These are phyloP conservation scores for Chenopodium album DNA, from an alignment of 148 eudicot species.

Conservation along the genomic window DNA sequence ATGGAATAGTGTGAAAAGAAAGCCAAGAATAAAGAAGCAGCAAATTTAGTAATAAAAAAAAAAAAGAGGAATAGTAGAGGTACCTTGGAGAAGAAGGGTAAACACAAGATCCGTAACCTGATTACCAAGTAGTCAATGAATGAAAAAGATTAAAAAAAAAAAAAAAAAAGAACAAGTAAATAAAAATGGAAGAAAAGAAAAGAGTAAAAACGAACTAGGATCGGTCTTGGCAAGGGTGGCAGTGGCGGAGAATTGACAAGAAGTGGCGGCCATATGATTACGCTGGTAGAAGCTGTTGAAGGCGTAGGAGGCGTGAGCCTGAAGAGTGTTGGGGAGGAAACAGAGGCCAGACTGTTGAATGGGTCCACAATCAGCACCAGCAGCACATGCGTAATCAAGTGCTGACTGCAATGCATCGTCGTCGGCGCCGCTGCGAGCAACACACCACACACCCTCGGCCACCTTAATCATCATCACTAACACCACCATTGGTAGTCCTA, in stretches of 20 bases:
- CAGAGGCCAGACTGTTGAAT: slow-evolving; percentile 52
- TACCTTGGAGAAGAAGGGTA: slow-evolving; percentile 75
- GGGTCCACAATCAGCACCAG: slow-evolving; percentile 45
- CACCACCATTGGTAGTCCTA: too few relatives aligned
- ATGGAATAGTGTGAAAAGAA: slow-evolving; percentile 1
- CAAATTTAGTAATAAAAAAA: not conserved
- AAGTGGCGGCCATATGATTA: slow-evolving; percentile 42
- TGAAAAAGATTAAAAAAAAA: too few relatives aligned
- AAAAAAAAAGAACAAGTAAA: not conserved
- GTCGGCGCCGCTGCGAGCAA: slow-evolving; percentile 24
- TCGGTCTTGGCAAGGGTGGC: slow-evolving; percentile 67
- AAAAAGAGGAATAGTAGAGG: not conserved
- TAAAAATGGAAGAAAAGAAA: not conserved
- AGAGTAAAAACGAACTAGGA: slow-evolving; percentile 42
- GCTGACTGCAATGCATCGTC: slow-evolving; percentile 16
- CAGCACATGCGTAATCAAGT: slow-evolving; percentile 29
- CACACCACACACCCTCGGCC: slow-evolving; percentile 36
- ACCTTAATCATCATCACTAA: not conserved
- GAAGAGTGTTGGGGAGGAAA: slow-evolving; percentile 60
- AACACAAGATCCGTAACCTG: slow-evolving; percentile 72
- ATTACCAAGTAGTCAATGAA: too few relatives aligned
- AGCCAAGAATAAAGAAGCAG: not conserved
- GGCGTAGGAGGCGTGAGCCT: slow-evolving; percentile 79
- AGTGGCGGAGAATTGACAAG: slow-evolving; percentile 58
- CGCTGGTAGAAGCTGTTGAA: slow-evolving; percentile 70